phyloP scores from a whole-genome alignment of 192 early-diverging fungal species.

The Kappamyces sp. region DNA sequence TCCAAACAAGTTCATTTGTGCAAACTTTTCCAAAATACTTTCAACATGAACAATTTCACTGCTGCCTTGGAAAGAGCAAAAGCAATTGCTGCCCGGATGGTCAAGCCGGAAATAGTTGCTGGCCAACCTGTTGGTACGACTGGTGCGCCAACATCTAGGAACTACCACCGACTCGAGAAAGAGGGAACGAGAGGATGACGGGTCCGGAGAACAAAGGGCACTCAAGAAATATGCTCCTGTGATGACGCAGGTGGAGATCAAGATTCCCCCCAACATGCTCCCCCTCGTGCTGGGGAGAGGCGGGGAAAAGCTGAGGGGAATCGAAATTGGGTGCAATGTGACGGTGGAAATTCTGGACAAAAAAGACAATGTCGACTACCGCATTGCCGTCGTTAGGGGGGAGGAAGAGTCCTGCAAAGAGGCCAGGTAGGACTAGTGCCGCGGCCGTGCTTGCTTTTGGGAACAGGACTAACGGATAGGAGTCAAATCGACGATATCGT shows the following conservation, averaged over 20 bases:
- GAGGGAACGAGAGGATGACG: conserved; percentile 1
- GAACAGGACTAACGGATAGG: too few relatives aligned
- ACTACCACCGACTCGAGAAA: not conserved
- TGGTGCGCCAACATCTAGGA: not conserved
- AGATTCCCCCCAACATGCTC: conserved; percentile 49
- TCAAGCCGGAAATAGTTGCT: conserved; percentile 1
- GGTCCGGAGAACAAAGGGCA: conserved; percentile 1
- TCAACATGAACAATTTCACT: conserved; percentile 30
- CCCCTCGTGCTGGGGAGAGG: conserved; percentile 71
- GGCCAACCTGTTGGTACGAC: not conserved
- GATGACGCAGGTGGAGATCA: not conserved
- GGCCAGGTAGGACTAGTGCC: conserved; percentile 3
- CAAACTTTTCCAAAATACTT: conserved; percentile 1
- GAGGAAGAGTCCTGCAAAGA: not conserved
- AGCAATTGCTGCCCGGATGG: conserved; percentile 68
- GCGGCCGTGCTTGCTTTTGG: not conserved
- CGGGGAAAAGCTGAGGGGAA: conserved; percentile 64
- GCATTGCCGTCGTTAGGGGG: not conserved
- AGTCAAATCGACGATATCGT: too few relatives aligned
- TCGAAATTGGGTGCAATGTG: conserved; percentile 64
- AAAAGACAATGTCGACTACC: not conserved
- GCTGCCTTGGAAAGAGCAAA: conserved; percentile 69
- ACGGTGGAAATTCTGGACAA: conserved; percentile 57
- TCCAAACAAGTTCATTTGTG: conserved; percentile 1
- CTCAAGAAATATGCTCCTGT: conserved; percentile 2